Evolutionary conservation across 192 early-diverging fungal genomes (phyloP).

Genomic region (Diversispora epigaea): DNA sequence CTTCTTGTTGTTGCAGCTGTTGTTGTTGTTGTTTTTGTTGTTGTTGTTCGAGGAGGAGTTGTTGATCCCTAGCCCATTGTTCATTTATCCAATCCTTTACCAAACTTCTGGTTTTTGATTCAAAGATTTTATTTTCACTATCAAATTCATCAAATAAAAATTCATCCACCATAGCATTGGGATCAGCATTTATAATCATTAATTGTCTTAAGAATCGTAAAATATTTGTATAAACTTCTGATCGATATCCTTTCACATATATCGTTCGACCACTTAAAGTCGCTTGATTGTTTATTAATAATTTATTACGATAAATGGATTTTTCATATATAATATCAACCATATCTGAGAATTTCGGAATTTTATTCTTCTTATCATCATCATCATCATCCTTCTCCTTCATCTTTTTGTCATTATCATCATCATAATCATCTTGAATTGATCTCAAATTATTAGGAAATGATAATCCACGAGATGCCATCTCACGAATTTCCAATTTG

Average conservation of each 20-base stretch:
- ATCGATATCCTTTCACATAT: slow-evolving; percentile 54
- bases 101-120: slow-evolving; percentile 30
- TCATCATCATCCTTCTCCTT: too few species aligned
- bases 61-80: slow-evolving; percentile 39
- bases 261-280: slow-evolving; percentile 35
- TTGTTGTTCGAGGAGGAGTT: slow-evolving; percentile 33
- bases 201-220: slow-evolving; percentile 64
- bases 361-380: slow-evolving; percentile 11
- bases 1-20: slow-evolving; percentile 32
- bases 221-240: slow-evolving; percentile 63
- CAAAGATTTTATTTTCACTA: slow-evolving; percentile 38
- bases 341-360: slow-evolving; percentile 39
- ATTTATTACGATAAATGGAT: slow-evolving; percentile 17
- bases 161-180: slow-evolving; percentile 53
- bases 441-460: slow-evolving; percentile 32
- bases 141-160: slow-evolving; percentile 43
- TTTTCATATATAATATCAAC: slow-evolving; percentile 42
- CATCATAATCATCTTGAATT: too few species aligned
- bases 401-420: too few species aligned
- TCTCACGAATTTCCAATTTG: slow-evolving; percentile 58
- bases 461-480: slow-evolving; percentile 50
- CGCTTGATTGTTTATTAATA: slow-evolving; percentile 23
- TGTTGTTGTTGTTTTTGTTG: slow-evolving; percentile 45
- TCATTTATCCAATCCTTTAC: slow-evolving; percentile 41
- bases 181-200: slow-evolving; percentile 58